Base-by-base conservation (phyloP, 148 eudicot genomes). In the Bassia scoparia region DNA sequence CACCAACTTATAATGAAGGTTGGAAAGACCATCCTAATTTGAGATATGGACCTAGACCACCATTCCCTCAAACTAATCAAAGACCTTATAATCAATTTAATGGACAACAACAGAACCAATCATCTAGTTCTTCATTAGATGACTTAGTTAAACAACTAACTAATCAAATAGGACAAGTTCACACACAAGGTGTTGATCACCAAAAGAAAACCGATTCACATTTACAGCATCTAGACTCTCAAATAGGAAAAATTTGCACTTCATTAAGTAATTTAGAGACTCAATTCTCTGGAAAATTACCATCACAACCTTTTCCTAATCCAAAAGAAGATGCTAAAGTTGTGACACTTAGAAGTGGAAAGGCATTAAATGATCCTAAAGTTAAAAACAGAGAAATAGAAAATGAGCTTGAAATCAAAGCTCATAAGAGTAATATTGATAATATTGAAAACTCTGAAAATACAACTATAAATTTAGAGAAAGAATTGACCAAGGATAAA, bases 161-260 rank as follows among this genome's bases (percentile, higher is more conserved):
- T 35, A 55, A 58, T 15, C 63, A 70, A 55, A 70, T 70, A 9
- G 35, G 74, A 0, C 50, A 70, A 24, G 63, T 56, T 2, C 74
- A 70, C 17, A 34, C 29, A 8, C 64, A 55, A 20, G 49, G 50
- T 35, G 29, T 17, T 15, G 33, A 55, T 12, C 38, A 70, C 48
- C 74, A 70, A 24, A 55, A 70, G 4, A 70, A 70, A 31, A 70
- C 62, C 2, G 49, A 54, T 11, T 21, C 61, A 21, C 61, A 54
- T 50, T 53, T 70, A 46, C 61, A 21, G 9, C 21, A 70, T 21
- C 9, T 70, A 4, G 62, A 70, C 14, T 21, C 62, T 15, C 62
- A 70, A 54, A 33, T 55, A 0, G 13, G 73, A n/a, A 48, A 70
- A 34, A 54, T 70, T 17, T 70, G 73, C n/a, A 70, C 73, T 16